phyloP scores from a whole-genome alignment of 1,139 yeast species.

The Candida pseudoviswanathii region DNA sequence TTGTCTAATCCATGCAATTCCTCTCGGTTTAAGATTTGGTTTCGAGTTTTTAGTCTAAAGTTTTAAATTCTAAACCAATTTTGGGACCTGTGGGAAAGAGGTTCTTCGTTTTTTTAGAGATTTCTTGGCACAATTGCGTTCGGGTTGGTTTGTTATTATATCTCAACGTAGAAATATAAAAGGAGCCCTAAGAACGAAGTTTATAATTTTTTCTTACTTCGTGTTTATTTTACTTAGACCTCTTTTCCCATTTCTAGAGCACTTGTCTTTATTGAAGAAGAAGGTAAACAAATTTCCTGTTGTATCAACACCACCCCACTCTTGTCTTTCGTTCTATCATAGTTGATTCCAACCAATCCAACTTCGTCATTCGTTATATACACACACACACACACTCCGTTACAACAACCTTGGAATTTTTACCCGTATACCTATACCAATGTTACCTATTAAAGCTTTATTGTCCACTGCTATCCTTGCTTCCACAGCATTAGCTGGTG shows the following conservation, averaged over 20 bases:
- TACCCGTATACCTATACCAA: background rate
- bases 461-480: slow-evolving; percentile 14
- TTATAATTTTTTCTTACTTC: background rate
- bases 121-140: no score
- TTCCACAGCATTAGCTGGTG: slow-evolving; percentile 36
- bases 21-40: no score
- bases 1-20: no score
- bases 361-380: slow-evolving; percentile 3
- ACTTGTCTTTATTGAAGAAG: background rate
- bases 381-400: background rate
- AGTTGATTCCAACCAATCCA: background rate
- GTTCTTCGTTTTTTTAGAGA: no score
- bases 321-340: background rate
- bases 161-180: no score
- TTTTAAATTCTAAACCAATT: no score
- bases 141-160: no score
- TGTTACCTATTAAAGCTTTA: slow-evolving; percentile 16
- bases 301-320: background rate
- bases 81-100: no score
- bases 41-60: no score
- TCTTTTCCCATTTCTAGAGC: background rate
- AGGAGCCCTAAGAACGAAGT: no score
- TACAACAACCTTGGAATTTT: background rate
- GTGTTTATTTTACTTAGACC: background rate
- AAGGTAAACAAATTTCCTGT: background rate